These are phyloP conservation scores for Claviceps sp. DNA, from an alignment of 2,329 filamentous ascomycete genomes.

Conservation along the genomic window DNA sequence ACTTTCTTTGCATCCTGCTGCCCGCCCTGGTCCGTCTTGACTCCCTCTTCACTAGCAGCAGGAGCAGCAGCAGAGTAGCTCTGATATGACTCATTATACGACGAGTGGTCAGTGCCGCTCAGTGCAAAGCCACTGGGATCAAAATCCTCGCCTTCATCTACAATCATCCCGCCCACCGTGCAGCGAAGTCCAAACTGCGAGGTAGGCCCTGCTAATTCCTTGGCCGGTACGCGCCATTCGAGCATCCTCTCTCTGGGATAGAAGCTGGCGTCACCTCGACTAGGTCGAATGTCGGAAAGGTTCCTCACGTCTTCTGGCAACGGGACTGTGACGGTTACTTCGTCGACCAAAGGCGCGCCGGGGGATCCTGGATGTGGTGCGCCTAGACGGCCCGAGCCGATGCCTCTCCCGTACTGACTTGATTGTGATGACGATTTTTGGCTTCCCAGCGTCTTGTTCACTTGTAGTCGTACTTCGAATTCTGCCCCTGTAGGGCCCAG, in stretches of 20 bases:
- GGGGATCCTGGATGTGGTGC: conserved; percentile 39
- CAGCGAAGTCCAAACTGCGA: conserved; percentile 65
- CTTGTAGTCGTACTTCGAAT: conserved; percentile 72
- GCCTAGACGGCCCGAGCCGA: conserved; percentile 26
- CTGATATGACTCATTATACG: conserved; percentile 44
- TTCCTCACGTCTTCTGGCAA: conserved; percentile 70
- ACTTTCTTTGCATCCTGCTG: conserved; percentile 42
- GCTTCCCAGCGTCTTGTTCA: conserved; percentile 50
- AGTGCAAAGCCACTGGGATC: conserved; percentile 41
- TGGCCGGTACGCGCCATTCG: conserved; percentile 72
- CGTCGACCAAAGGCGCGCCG: conserved; percentile 53
- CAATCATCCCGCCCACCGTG: conserved; percentile 57
- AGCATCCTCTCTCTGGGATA: conserved; percentile 57
- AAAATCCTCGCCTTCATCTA: conserved; percentile 32
- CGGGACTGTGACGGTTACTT: conserved; percentile 65
- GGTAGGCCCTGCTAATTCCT: conserved; percentile 56
- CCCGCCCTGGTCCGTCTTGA: conserved; percentile 18
- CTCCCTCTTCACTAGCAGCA: conserved; percentile 21
- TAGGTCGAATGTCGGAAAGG: conserved; percentile 67
- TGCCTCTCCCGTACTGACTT: conserved; percentile 28
- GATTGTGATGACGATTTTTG: conserved; percentile 19
- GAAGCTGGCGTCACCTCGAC: conserved; percentile 72
- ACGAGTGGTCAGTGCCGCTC: conserved; percentile 30
- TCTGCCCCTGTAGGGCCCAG: conserved; percentile 65
- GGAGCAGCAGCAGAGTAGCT: conserved; percentile 12